A percentile compares a stretch with the other conserved stretches of the same genome.
Evolutionary conservation across 768 basidiomycete genomes (phyloP).

Genomic region (Inosperma sp.): DNA sequence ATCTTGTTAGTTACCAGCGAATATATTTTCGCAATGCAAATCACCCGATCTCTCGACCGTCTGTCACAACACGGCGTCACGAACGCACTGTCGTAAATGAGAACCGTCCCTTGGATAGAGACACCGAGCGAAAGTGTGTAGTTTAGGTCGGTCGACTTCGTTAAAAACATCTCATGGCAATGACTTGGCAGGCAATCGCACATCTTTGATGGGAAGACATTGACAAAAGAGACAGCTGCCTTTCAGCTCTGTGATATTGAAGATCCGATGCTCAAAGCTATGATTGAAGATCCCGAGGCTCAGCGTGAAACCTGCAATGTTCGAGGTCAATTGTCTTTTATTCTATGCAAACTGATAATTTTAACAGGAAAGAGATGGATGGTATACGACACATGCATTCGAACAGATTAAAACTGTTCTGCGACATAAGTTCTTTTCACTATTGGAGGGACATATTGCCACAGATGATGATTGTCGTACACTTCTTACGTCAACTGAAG

Average conservation of each 20-base stretch:
- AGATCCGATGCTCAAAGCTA: constrained; percentile 76
- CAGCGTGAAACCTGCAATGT: constrained; percentile 74
- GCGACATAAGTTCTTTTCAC: constrained; percentile 79
- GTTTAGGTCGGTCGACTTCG: too few relatives aligned
- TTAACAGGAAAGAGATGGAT: constrained; percentile 75
- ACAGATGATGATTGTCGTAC: constrained; percentile 71
- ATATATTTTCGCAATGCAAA: constrained; percentile 87
- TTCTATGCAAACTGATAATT: not conserved
- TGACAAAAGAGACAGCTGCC: constrained; percentile 83
- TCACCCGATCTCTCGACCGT: constrained; percentile 72
- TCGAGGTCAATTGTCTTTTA: constrained; percentile 25
- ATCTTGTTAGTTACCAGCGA: constrained; percentile 73
- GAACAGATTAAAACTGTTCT: constrained; percentile 82
- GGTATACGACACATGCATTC: constrained; percentile 74
- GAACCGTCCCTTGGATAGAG: constrained; percentile 36
- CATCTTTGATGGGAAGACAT: constrained; percentile 80
- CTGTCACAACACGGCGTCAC: constrained; percentile 65
- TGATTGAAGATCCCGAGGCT: constrained; percentile 72
- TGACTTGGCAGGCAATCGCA: constrained; percentile 49
- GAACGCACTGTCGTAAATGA: constrained; percentile 45
- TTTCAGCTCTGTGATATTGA: constrained; percentile 93
- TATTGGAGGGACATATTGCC: constrained; percentile 66
- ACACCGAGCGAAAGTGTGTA: constrained; percentile 45
- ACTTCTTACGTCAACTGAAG: constrained; percentile 46
- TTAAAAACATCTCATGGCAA: not conserved